Conservation (phyloP, 805 yeast genomes). For the Starmerella sirachaensis region DNA sequence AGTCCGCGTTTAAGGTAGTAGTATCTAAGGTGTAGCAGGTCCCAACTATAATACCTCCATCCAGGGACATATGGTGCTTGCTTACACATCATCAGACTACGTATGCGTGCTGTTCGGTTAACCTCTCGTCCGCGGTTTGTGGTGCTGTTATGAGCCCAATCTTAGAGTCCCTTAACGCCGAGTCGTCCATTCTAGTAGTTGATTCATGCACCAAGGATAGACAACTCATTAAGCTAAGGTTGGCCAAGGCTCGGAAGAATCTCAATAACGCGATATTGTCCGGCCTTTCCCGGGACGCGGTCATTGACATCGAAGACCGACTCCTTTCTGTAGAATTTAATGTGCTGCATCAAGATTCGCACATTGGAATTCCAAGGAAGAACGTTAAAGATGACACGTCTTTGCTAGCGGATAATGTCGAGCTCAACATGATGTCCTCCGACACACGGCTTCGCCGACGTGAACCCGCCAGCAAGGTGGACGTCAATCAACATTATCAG, state of each 20-base stretch:
- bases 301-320: conserved; percentile 12
- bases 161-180: conserved; percentile 11
- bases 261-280: conserved; percentile 1
- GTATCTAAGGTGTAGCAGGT: no score
- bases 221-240: conserved; percentile 11
- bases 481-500: conserved; percentile 30
- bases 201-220: conserved; percentile 11
- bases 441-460: conserved; percentile 9
- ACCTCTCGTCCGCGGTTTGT: no score
- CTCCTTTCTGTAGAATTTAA: conserved; percentile 14
- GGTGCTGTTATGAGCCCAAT: conserved; percentile 1
- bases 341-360: background rate
- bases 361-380: background rate
- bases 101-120: no score
- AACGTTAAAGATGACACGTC: background rate
- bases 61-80: no score
- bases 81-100: no score
- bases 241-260: conserved; percentile 12
- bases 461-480: conserved; percentile 17
- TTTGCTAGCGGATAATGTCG: conserved; percentile 15
- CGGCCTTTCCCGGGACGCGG: background rate
- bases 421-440: conserved; percentile 14
- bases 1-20: no score
- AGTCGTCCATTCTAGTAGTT: conserved; percentile 9
- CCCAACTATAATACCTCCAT: no score